Percentiles rank a stretch among this genome's conserved stretches.
phyloP scores from a whole-genome alignment of 352 stramenopile genomes.

The Salisapilia sapeloensis region DNA sequence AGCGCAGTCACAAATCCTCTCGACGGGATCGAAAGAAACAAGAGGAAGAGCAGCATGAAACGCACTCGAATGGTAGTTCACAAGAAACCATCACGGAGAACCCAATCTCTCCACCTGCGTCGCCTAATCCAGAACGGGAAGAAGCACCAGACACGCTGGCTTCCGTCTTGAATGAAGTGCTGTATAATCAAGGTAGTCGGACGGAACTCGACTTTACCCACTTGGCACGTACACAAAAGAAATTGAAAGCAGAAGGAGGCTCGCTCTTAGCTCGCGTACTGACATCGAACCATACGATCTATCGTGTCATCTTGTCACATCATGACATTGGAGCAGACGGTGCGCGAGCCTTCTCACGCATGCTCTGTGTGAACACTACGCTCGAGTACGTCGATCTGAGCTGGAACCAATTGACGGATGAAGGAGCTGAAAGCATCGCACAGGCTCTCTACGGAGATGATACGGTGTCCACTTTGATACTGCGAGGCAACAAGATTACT shows the following conservation, averaged over 20 bases:
- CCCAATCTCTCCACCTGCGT: no score
- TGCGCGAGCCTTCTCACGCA: slow-evolving; percentile 39
- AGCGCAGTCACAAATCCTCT: no score
- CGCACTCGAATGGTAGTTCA: no score
- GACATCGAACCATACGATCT: slow-evolving; percentile 37
- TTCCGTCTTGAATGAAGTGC: slow-evolving; percentile 27
- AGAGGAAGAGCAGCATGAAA: no score
- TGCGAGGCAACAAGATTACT: slow-evolving; percentile 48
- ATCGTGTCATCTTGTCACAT: slow-evolving; percentile 41
- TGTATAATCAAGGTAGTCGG: slow-evolving; percentile 40
- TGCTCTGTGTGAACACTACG: slow-evolving; percentile 51
- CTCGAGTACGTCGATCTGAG: slow-evolving; percentile 50
- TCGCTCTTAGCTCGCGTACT: slow-evolving; percentile 46
- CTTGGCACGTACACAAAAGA: slow-evolving; percentile 32
- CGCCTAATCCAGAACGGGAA: no score
- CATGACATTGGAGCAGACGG: slow-evolving; percentile 50
- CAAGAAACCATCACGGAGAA: no score
- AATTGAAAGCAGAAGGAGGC: slow-evolving; percentile 25
- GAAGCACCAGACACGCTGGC: no score
- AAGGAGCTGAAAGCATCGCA: slow-evolving; percentile 30
- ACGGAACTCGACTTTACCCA: slow-evolving; percentile 55
- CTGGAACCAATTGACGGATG: slow-evolving; percentile 51
- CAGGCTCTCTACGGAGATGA: slow-evolving; percentile 58
- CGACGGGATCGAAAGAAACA: no score
- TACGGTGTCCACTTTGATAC: slow-evolving; percentile 28